phyloP scores from a whole-genome alignment of 2,329 filamentous ascomycete genomes.

The Herpomyces periplanetae region DNA sequence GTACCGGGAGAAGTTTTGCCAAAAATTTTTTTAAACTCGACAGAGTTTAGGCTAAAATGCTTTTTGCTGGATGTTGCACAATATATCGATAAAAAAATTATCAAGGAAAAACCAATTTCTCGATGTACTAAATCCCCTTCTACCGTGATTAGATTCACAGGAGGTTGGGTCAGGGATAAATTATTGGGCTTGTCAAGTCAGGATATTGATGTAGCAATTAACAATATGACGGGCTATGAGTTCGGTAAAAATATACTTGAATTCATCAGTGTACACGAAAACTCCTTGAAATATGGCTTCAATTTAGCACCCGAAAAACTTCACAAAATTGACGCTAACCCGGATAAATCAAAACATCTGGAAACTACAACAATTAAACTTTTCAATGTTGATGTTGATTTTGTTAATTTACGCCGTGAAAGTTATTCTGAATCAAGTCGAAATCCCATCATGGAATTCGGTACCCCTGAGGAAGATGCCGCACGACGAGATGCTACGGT shows the following conservation, averaged over 20 bases:
- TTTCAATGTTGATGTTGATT: constrained; percentile 54
- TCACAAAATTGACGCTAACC: constrained; percentile 64
- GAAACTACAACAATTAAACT: constrained; percentile 62
- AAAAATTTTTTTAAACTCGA: too few species aligned
- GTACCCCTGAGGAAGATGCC: constrained; percentile 62
- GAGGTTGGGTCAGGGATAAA: constrained; percentile 60
- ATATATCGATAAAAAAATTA: constrained; percentile 15
- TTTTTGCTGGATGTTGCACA: constrained; percentile 45
- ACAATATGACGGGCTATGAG: constrained; percentile 37
- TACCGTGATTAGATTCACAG: constrained; percentile 31
- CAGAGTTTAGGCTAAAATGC: constrained; percentile 28
- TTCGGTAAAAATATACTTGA: constrained; percentile 29
- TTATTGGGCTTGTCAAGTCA: constrained; percentile 28
- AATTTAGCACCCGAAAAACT: constrained; percentile 12
- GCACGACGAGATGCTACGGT: constrained; percentile 61
- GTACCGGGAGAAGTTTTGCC: constrained; percentile 24
- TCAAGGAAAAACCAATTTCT: constrained; percentile 6
- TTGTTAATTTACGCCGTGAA: constrained; percentile 77
- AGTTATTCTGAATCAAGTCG: constrained; percentile 59
- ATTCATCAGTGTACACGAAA: constrained; percentile 20
- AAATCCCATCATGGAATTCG: constrained; percentile 72
- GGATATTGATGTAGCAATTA: constrained; percentile 56
- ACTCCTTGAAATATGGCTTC: constrained; percentile 18
- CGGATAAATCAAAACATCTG: constrained; percentile 80
- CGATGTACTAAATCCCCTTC: constrained; percentile 13